Evolutionary conservation across 768 basidiomycete species (phyloP).

Genomic region (Phaffia tasmanica): DNA sequence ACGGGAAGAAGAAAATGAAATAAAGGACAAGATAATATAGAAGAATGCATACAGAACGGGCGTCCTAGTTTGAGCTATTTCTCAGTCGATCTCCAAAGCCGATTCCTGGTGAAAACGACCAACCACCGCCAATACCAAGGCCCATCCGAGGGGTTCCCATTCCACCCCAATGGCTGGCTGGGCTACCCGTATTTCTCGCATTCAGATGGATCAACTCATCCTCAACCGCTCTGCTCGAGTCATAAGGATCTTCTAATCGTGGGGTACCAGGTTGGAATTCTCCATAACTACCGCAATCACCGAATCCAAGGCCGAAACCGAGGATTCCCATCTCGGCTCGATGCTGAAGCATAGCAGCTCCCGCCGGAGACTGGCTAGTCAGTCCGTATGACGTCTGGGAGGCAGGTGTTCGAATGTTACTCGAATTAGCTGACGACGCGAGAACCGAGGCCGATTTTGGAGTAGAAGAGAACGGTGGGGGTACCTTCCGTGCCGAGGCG

Average conservation of each 20-base stretch:
- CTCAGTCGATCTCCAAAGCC: background rate
- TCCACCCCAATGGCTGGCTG: conserved; percentile 4
- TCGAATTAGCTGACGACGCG: background rate
- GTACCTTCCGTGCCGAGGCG: background rate
- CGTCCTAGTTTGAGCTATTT: background rate
- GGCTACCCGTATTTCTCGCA: background rate
- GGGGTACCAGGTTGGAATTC: background rate
- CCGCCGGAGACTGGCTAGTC: conserved; percentile 23
- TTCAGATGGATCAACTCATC: conserved; percentile 6
- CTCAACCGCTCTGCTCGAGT: conserved; percentile 14
- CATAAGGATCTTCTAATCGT: conserved; percentile 13
- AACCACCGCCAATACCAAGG: background rate
- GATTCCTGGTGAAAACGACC: background rate
- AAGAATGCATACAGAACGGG: background rate
- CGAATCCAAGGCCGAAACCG: conserved; percentile 5
- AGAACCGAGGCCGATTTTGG: conserved; percentile 3
- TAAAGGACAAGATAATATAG: background rate
- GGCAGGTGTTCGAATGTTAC: conserved; percentile 9
- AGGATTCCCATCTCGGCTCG: conserved; percentile 18
- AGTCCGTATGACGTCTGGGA: conserved; percentile 9
- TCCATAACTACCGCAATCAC: background rate
- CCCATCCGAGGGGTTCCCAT: background rate
- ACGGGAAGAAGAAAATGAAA: background rate
- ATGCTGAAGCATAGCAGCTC: conserved; percentile 14
- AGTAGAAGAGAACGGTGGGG: background rate